phyloP scores from a whole-genome alignment of 495 filamentous ascomycete species.

The Trichoderma gamsii region DNA sequence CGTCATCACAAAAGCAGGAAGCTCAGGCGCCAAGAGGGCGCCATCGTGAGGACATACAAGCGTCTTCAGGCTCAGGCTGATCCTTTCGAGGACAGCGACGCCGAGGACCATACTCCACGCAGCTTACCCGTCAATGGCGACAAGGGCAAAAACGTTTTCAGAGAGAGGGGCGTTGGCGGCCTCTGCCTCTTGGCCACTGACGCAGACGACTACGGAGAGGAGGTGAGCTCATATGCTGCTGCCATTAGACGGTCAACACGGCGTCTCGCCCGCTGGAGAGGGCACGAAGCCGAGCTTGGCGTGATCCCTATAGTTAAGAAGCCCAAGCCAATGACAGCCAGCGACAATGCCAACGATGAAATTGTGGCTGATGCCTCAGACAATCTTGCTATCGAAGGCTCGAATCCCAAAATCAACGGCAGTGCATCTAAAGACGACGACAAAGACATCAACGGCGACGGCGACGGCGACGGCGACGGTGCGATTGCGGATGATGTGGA shows the following conservation, averaged over 20 bases:
- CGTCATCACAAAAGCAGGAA: conserved; percentile 57
- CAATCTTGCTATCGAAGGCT: background rate
- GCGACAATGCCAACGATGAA: conserved; percentile 20
- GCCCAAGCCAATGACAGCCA: conserved; percentile 21
- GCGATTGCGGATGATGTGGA: conserved; percentile 10
- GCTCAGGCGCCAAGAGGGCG: conserved; percentile 53
- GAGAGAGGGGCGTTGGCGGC: conserved; percentile 59
- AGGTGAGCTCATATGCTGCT: conserved; percentile 63
- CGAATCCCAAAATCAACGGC: conserved; percentile 4
- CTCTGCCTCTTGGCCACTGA: conserved; percentile 59
- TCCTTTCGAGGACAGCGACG: conserved; percentile 72
- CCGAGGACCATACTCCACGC: conserved; percentile 46
- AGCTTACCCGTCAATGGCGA: conserved; percentile 31
- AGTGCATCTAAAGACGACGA: conserved; percentile 30
- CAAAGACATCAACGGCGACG: conserved; percentile 7
- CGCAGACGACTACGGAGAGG: conserved; percentile 74
- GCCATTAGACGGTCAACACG: conserved; percentile 62
- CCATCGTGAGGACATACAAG: conserved; percentile 61
- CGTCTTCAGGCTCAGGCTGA: conserved; percentile 61
- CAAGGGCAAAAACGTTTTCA: conserved; percentile 32
- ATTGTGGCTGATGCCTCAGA: background rate
- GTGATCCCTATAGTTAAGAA: conserved; percentile 40
- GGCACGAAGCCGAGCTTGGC: conserved; percentile 43
- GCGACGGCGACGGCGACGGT: background rate
- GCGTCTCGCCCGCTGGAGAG: conserved; percentile 69